Percentiles rank a stretch among this genome's conserved stretches.
Evolutionary conservation across 805 yeast genomes (phyloP).

Genomic region (Ogataea wickerhamii): DNA sequence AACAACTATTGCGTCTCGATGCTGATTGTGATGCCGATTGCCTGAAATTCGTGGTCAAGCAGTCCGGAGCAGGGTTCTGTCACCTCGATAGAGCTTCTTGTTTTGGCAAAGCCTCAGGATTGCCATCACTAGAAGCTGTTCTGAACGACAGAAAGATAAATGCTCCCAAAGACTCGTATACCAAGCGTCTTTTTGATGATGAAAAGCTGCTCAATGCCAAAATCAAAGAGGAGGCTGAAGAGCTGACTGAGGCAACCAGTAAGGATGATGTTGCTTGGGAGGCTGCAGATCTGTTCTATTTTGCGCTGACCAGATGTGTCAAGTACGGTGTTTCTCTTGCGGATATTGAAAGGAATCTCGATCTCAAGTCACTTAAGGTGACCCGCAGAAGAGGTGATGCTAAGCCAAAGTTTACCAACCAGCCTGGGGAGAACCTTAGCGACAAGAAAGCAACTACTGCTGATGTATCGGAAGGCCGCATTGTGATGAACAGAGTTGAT

Average conservation of each 20-base stretch:
- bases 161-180: constrained; percentile 95
- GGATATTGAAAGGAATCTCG: constrained; percentile 83
- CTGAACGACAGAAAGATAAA: constrained; percentile 55
- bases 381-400: constrained; percentile 96
- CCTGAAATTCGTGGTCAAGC: constrained; percentile 80
- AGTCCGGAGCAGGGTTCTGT: constrained; percentile 86
- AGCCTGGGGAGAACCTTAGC: constrained; percentile 8
- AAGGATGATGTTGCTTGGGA: constrained; percentile 85
- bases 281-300: constrained; percentile 81
- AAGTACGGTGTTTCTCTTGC: constrained; percentile 73
- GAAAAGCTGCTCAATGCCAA: constrained; percentile 73
- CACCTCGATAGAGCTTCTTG: constrained; percentile 81
- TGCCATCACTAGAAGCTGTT: constrained; percentile 63
- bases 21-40: constrained; percentile 93
- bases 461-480: constrained; percentile 29
- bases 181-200: constrained; percentile 82
- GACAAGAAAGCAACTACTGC: constrained; percentile 28
- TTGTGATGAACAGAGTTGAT: constrained; percentile 50
- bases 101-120: constrained; percentile 69
- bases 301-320: constrained; percentile 50
- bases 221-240: constrained; percentile 95
- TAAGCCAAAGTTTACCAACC: constrained; percentile 63
- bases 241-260: constrained; percentile 76
- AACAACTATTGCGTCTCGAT: constrained; percentile 60
- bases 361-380: constrained; percentile 78